Conservation (phyloP, 2,329 filamentous ascomycete species). For the Lasiodiplodia sp. region DNA sequence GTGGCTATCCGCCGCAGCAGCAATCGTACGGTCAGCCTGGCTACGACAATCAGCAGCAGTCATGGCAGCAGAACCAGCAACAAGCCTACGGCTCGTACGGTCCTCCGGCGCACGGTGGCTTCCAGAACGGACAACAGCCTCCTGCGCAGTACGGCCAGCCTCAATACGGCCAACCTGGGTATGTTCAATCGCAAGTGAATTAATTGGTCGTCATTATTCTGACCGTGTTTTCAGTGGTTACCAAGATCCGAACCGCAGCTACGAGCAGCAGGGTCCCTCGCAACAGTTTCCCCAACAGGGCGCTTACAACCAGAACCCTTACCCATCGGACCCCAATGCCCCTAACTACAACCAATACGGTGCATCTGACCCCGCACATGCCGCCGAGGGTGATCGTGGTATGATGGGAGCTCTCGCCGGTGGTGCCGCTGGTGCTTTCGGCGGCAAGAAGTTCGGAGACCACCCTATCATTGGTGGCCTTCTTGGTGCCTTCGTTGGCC, state of each 20-base stretch:
- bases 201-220: background rate
- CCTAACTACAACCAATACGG: slow-evolving; percentile 40
- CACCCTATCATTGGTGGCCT: slow-evolving; percentile 66
- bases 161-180: too few relatives aligned
- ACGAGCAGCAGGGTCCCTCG: slow-evolving; percentile 26
- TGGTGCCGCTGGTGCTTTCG: slow-evolving; percentile 63
- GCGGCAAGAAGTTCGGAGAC: slow-evolving; percentile 63
- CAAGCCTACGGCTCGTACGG: slow-evolving; percentile 53
- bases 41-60: slow-evolving; percentile 15
- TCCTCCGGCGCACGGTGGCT: slow-evolving; percentile 57
- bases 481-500: slow-evolving; percentile 64
- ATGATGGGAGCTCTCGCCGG: slow-evolving; percentile 65
- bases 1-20: slow-evolving; percentile 29
- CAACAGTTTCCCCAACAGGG: slow-evolving; percentile 41
- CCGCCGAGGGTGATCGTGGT: slow-evolving; percentile 63
- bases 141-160: slow-evolving; percentile 26
- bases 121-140: slow-evolving; percentile 53
- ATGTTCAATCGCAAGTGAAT: too few relatives aligned
- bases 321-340: slow-evolving; percentile 40
- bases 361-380: slow-evolving; percentile 46
- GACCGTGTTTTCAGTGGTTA: background rate
- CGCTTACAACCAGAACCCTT: slow-evolving; percentile 36
- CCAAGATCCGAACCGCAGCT: slow-evolving; percentile 19
- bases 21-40: slow-evolving; percentile 34
- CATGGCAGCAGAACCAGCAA: slow-evolving; percentile 40